Percentiles rank a stretch among this genome's conserved stretches.
Evolutionary conservation across 2,329 filamentous ascomycete genomes (phyloP).

Genomic region (Leptographium galeiforme): DNA sequence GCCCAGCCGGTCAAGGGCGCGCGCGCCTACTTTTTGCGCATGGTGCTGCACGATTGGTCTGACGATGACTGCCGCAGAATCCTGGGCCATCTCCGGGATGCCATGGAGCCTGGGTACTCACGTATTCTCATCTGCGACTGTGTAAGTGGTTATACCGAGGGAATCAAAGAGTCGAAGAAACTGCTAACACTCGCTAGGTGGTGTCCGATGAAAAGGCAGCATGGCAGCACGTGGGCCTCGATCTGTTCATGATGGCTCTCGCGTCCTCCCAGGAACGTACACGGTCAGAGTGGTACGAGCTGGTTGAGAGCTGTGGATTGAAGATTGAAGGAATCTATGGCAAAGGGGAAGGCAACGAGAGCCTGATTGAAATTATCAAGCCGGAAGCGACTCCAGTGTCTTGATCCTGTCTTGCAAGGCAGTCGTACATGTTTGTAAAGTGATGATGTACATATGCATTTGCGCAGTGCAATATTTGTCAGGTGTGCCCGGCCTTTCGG

Average conservation of each 20-base stretch:
- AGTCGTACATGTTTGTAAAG: too few relatives aligned
- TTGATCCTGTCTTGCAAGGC: too few relatives aligned
- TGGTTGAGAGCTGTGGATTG: neutral
- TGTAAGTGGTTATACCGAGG: too few relatives aligned
- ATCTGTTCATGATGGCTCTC: slow-evolving; percentile 1
- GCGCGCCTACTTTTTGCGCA: slow-evolving; percentile 10
- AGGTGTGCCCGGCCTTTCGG: too few relatives aligned
- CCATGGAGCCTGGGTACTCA: slow-evolving; percentile 8
- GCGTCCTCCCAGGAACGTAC: slow-evolving; percentile 1
- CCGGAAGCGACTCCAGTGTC: neutral
- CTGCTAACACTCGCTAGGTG: neutral
- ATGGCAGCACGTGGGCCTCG: slow-evolving; percentile 1
- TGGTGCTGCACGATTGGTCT: slow-evolving; percentile 14
- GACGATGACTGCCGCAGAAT: slow-evolving; percentile 10
- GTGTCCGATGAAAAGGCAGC: neutral
- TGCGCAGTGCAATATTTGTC: too few relatives aligned
- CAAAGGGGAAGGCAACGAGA: neutral
- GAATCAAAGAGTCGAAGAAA: neutral
- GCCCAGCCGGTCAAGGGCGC: slow-evolving; percentile 8
- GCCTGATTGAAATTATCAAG: neutral
- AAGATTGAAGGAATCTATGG: slow-evolving; percentile 1
- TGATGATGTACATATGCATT: too few relatives aligned
- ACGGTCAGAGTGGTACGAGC: neutral
- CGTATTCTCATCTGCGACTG: neutral
- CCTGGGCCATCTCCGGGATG: slow-evolving; percentile 6